Percentiles rank a stretch among this genome's conserved stretches.
phyloP scores from a whole-genome alignment of 2,329 filamentous ascomycete genomes.

The Penicillium sp. region DNA sequence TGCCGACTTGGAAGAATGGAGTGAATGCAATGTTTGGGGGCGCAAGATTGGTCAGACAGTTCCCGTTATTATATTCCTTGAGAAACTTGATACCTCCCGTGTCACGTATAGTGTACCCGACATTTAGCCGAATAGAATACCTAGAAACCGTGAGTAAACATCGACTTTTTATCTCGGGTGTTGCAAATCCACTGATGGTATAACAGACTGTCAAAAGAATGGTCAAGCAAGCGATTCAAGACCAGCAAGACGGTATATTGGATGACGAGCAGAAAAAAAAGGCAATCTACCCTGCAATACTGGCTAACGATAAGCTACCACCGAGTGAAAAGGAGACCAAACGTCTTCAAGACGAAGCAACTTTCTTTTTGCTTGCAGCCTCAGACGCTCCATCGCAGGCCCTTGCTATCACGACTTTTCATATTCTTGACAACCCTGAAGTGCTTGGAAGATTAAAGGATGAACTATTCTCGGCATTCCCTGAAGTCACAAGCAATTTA shows the following conservation, averaged over 20 bases:
- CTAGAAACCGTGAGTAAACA: background rate
- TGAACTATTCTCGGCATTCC: constrained; percentile 4
- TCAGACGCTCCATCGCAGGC: constrained; percentile 16
- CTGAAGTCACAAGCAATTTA: background rate
- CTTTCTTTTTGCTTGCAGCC: constrained; percentile 16
- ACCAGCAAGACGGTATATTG: background rate
- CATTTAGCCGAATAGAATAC: constrained; percentile 1
- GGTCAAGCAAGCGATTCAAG: background rate
- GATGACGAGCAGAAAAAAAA: background rate
- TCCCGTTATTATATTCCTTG: background rate
- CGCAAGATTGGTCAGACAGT: constrained; percentile 4
- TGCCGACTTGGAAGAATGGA: constrained; percentile 10
- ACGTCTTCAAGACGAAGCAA: constrained; percentile 14
- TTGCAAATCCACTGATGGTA: too few species aligned
- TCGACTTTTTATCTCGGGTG: too few species aligned
- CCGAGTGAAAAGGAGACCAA: constrained; percentile 2
- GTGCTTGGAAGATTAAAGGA: constrained; percentile 3
- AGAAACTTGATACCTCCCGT: background rate
- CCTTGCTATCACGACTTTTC: constrained; percentile 16
- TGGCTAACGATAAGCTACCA: constrained; percentile 7
- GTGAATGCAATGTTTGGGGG: constrained; percentile 9
- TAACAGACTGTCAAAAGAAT: background rate
- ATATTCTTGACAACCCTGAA: constrained; percentile 10
- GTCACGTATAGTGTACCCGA: background rate
- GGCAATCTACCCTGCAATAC: constrained; percentile 12